phyloP scores from a whole-genome alignment of 2,329 filamentous ascomycete species.

The Trichophyton rubrum region DNA sequence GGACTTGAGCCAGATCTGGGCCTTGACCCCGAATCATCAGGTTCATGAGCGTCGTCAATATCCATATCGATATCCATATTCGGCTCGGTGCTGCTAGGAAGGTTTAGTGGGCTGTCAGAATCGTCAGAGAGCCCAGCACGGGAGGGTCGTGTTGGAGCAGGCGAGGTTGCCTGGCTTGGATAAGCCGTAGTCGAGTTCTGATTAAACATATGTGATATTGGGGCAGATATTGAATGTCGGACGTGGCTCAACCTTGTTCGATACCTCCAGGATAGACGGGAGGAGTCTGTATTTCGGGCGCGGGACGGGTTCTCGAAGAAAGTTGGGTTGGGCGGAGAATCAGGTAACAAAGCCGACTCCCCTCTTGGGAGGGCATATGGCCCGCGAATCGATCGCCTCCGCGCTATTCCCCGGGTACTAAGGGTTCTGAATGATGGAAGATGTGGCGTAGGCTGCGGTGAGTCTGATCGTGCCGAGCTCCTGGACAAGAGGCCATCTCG shows the following conservation, averaged over 20 bases:
- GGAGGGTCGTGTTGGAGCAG: slow-evolving; percentile 20
- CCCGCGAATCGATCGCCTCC: slow-evolving; percentile 28
- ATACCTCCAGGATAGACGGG: slow-evolving; percentile 28
- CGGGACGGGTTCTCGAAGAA: slow-evolving; percentile 18
- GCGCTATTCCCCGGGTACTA: slow-evolving; percentile 27
- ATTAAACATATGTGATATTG: slow-evolving; percentile 35
- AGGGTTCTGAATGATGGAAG: slow-evolving; percentile 32
- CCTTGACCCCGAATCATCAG: slow-evolving; percentile 30
- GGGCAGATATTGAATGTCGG: slow-evolving; percentile 32
- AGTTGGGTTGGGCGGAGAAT: slow-evolving; percentile 19
- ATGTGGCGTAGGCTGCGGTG: slow-evolving; percentile 22
- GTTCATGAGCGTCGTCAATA: slow-evolving; percentile 29
- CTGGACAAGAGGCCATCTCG: slow-evolving; percentile 32
- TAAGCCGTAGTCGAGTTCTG: slow-evolving; percentile 20
- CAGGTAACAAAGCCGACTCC: slow-evolving; percentile 23
- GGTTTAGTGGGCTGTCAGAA: slow-evolving; percentile 24
- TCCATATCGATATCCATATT: slow-evolving; percentile 32
- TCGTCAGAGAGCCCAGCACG: slow-evolving; percentile 22
- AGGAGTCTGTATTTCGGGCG: slow-evolving; percentile 19
- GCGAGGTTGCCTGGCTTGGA: slow-evolving; percentile 16
- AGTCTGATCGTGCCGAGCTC: slow-evolving; percentile 25
- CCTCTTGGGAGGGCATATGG: slow-evolving; percentile 30
- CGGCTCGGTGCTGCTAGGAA: slow-evolving; percentile 29
- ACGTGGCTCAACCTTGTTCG: slow-evolving; percentile 31
- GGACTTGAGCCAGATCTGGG: slow-evolving; percentile 7